A percentile compares a stretch with the other conserved stretches of the same genome.
These are phyloP conservation scores for Alloteropsis semialata DNA, from an alignment of 176 grass and related monocot genomes.

Conservation along the genomic window DNA sequence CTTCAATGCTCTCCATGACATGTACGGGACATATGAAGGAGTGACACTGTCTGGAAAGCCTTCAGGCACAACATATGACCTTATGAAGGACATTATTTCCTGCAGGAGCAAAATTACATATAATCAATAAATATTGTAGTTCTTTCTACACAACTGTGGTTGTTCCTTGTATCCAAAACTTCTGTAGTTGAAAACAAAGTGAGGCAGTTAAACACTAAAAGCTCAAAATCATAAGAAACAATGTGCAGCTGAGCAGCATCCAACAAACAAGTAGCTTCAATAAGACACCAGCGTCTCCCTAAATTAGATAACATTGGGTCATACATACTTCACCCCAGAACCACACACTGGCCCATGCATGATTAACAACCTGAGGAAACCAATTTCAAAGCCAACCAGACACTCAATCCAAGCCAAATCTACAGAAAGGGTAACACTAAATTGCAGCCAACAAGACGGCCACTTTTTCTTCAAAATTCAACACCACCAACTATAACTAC, in stretches of 20 bases:
- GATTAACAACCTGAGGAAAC: neutral
- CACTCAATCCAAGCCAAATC: neutral
- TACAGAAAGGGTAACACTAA: neutral
- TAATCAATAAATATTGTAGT: neutral
- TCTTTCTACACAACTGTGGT: neutral
- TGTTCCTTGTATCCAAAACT: neutral
- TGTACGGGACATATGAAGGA: conserved; percentile 99
- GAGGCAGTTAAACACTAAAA: neutral
- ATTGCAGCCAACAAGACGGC: neutral
- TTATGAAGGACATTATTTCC: conserved; percentile 91
- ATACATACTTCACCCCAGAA: neutral
- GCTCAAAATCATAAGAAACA: neutral
- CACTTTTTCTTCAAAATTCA: neutral
- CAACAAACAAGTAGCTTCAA: neutral
- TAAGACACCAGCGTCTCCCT: neutral
- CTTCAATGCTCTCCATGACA: conserved; percentile 98
- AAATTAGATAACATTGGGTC: neutral
- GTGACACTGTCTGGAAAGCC: conserved; percentile 92
- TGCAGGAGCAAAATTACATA: conserved; percentile 24
- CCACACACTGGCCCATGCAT: neutral
- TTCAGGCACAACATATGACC: conserved; percentile 96
- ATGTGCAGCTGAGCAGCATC: neutral
- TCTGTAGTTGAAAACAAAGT: neutral
- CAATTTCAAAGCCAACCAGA: neutral
- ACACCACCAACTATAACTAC: neutral